phyloP scores from a whole-genome alignment of 2,329 filamentous ascomycete genomes.

The Stachybotrys elegans region DNA sequence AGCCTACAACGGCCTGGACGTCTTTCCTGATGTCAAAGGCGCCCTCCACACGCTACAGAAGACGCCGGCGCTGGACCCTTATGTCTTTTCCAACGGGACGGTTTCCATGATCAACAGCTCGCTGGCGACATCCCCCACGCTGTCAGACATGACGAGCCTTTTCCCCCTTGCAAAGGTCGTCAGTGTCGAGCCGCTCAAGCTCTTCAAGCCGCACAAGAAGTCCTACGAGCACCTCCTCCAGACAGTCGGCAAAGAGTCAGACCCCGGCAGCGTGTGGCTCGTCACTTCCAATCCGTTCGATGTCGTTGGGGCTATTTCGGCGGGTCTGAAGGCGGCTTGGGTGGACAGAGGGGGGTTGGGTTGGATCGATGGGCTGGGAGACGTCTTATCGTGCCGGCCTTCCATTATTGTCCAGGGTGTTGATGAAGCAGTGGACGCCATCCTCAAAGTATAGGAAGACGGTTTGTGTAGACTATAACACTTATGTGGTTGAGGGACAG shows the following conservation, averaged over 20 bases:
- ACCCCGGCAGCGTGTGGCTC: slow-evolving; percentile 56
- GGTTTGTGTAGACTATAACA: too few relatives aligned
- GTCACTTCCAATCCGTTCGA: slow-evolving; percentile 73
- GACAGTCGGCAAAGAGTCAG: slow-evolving; percentile 38
- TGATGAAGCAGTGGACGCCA: slow-evolving; percentile 41
- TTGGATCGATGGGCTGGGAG: slow-evolving; percentile 60
- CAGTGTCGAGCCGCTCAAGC: slow-evolving; percentile 53
- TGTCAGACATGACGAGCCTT: slow-evolving; percentile 39
- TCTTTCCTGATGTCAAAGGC: slow-evolving; percentile 58
- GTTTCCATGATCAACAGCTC: slow-evolving; percentile 57
- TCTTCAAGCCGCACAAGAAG: slow-evolving; percentile 61
- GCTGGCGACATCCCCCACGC: slow-evolving; percentile 49
- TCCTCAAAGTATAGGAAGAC: too few relatives aligned
- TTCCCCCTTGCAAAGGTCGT: slow-evolving; percentile 45
- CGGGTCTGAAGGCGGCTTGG: slow-evolving; percentile 61
- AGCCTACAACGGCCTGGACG: slow-evolving; percentile 58
- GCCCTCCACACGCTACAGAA: slow-evolving; percentile 44
- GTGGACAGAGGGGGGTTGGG: slow-evolving; percentile 58
- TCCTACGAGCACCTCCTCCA: slow-evolving; percentile 57
- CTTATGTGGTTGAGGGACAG: too few relatives aligned
- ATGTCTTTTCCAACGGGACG: slow-evolving; percentile 69
- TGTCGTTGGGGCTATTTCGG: slow-evolving; percentile 55
- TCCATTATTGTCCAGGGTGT: slow-evolving; percentile 50
- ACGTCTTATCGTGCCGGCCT: slow-evolving; percentile 39
- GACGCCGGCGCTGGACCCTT: slow-evolving; percentile 39